A percentile compares a stretch with the other conserved stretches of the same genome.
phyloP scores from a whole-genome alignment of 192 early-diverging fungal genomes.

The Pecoramyces ruminantium region DNA sequence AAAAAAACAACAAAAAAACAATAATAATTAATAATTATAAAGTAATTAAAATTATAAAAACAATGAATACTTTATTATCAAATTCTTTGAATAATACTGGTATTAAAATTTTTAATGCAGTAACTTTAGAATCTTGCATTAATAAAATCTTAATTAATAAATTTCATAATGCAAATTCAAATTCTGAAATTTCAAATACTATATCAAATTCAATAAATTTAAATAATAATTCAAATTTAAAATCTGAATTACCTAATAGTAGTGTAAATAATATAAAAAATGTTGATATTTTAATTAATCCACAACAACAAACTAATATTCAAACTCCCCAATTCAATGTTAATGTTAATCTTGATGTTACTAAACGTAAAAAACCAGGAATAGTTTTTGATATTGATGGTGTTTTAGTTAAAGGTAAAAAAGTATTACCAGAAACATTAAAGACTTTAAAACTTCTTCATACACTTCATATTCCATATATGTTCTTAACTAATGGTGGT shows the following conservation, averaged over 20 bases:
- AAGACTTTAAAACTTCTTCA: not conserved
- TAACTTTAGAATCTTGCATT: not conserved
- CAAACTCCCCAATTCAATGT: not conserved
- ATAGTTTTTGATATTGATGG: not conserved
- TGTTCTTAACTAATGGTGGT: not conserved
- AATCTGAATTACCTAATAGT: not conserved
- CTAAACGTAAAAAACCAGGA: not conserved
- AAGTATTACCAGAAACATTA: not conserved
- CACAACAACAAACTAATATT: not conserved
- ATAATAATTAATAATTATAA: no score
- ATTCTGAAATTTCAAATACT: not conserved
- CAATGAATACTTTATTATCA: not conserved
- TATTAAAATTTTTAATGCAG: not conserved
- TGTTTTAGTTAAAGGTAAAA: not conserved
- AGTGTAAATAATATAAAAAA: not conserved
- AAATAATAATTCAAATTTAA: not conserved
- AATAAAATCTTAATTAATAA: not conserved
- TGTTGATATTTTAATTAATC: not conserved
- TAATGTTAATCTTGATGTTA: not conserved
- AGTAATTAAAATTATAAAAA: no score
- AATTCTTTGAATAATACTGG: not conserved
- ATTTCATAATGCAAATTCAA: not conserved
- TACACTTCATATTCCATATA: not conserved
- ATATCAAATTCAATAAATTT: not conserved
- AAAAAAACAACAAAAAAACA: no score